Base-by-base conservation (phyloP, 1,284 basidiomycete species). In the Testicularia cyperi region DNA sequence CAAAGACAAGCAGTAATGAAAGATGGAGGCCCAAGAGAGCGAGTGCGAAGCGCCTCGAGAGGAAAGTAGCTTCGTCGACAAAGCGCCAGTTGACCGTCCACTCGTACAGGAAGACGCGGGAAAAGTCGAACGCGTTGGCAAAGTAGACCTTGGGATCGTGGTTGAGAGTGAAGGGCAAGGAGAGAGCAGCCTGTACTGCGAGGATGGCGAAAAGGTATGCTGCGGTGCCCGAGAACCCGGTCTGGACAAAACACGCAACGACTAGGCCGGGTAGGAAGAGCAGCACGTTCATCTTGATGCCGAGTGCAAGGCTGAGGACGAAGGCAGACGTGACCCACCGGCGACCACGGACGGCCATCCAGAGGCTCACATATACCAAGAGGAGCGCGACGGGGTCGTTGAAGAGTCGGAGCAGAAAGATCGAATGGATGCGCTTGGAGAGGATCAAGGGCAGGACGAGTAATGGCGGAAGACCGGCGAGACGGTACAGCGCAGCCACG, bases 71-170 rank as follows among this genome's bases (percentile, higher is more conserved):
- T 72, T 92, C 88, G 18, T 82, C 78, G 2, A 98, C 64, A 70
- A 96, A 88, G 25, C 90, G 83, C 92, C 95, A 98, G 74, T 98
- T 98, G 55, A 97, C 92, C 0, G 94, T 97, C 94, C 94, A 99
- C 74, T 89, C 85, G 79, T 89, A 95, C 26, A 95, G 79, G 79
- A 99, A 99, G 12, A 85, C 82, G 12, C 95, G 85, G 2, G 85
- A 85, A 45, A 99, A 81, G 74, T 98, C 86, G 75, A 95, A 99
- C 1, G 95, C 86, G 8, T 83, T 82, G 10, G 77, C 78, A 28
- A 90, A 69, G 78, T 99, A 99, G 14, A 84, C 80, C 54, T 77
- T 64, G 4, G 83, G 79, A 65, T 87, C 80, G 46, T 82, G 78
- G n/a, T n/a, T n/a, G 24, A 80, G 74, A 28, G 95, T 80, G 80